phyloP scores from a whole-genome alignment of 129 eudicot genomes.

The Daucus carota region DNA sequence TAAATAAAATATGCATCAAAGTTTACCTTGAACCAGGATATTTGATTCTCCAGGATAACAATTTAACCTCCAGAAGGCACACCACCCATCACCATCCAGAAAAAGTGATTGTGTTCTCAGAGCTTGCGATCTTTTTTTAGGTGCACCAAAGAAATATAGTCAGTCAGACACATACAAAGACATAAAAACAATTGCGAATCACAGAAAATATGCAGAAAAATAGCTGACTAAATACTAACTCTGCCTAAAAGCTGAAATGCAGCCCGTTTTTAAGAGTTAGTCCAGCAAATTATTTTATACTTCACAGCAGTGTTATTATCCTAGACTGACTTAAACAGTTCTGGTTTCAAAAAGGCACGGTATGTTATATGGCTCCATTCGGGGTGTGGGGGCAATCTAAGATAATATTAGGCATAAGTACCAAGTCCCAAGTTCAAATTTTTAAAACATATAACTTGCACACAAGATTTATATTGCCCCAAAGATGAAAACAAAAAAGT shows the following conservation, averaged over 20 bases:
- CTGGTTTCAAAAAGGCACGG: too few relatives aligned
- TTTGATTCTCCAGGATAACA: constrained; percentile 36
- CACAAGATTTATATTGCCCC: neutral
- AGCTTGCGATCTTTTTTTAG: constrained; percentile 40
- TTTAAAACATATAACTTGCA: neutral
- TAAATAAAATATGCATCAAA: neutral
- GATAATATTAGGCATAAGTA: neutral
- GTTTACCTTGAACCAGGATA: constrained; percentile 56
- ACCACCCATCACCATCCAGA: constrained; percentile 38
- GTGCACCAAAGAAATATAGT: constrained; percentile 20
- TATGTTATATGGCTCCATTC: too few relatives aligned
- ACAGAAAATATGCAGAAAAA: too few relatives aligned
- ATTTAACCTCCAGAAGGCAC: constrained; percentile 58
- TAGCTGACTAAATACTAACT: neutral
- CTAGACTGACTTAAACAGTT: too few relatives aligned
- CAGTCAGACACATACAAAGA: neutral
- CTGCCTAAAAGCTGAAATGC: neutral
- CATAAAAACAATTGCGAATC: too few relatives aligned
- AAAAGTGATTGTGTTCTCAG: constrained; percentile 46
- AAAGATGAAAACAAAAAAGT: neutral
- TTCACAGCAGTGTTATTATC: too few relatives aligned
- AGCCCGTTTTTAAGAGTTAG: too few relatives aligned
- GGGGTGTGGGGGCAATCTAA: neutral
- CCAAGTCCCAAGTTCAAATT: neutral
- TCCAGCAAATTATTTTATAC: too few relatives aligned